Base-by-base conservation (phyloP, 306 rosid species). In the Prunus fruticosa region DNA sequence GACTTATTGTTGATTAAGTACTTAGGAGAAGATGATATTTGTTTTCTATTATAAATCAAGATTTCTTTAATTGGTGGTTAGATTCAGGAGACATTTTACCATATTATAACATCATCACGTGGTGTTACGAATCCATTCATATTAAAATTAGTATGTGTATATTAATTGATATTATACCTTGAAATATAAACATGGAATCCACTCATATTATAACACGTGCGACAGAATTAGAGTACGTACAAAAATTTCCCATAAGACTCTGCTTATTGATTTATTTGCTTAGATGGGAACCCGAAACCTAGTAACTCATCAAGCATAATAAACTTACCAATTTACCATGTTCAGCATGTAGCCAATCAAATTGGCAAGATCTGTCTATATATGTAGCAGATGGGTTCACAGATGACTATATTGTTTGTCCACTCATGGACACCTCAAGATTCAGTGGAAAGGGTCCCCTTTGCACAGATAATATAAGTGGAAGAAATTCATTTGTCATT, bases 391-490 rank as follows among this genome's bases (percentile, higher is more conserved):
- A 15, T 23, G 72, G 79, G 64, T 23, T 32, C 65, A 65, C 64
- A 64, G 10, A 63, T 64, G 41, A 65, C 53, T 64, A 2, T 50
- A 65, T 65, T 75, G 19, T 30, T 64, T 28, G 73, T 27, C 22
- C 73, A 47, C 73, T 47, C 78, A 65, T 64, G 43, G 52, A 57
- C 79, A 64, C 53, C 15, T n/a, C 74, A 25, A 76, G 46, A 43
- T 76, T 67, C 54, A 66, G 32, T 18, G 47, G 38, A 43, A 58
- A 67, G 57, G 80, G 60, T 41, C 32, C 60, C 28, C n/a, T 51
- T 22, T 58, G 22, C 11, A 23, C 18, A 72, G 11, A 32, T 64
- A 4, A 19, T 34, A 43, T 23, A 73, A 73, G 77, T 60, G 58
- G 77, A 73, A 73, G 68, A 45, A 60, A 58, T 51, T 60, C 45